Percentiles rank a stretch among this genome's conserved stretches.
Conservation (phyloP, 202 grass and related monocot species). For the Bolboschoenoplectus hybrid region DNA sequence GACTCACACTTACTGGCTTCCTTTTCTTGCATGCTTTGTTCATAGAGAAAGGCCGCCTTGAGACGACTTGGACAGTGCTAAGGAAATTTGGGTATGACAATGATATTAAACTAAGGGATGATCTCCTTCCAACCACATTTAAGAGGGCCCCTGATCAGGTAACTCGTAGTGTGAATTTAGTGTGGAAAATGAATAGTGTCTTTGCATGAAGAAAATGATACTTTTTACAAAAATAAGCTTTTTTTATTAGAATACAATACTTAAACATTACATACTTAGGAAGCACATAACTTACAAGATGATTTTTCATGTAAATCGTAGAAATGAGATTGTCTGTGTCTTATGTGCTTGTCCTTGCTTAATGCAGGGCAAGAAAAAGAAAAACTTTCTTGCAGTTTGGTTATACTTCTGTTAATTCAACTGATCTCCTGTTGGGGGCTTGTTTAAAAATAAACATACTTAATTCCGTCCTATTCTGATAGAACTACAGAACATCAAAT, state of each 20-base stretch:
- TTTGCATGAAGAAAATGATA: not conserved
- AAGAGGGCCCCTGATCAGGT: slow-evolving; percentile 94
- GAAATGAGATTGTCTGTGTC: slow-evolving; percentile 4
- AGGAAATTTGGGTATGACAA: slow-evolving; percentile 99
- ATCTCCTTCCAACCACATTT: slow-evolving; percentile 70
- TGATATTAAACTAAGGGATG: slow-evolving; percentile 93
- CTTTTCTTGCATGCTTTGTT: slow-evolving; percentile 95
- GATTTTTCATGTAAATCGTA: not conserved
- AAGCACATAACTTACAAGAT: not conserved
- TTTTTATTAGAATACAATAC: not conserved
- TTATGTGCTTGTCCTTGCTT: not conserved
- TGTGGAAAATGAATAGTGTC: not conserved
- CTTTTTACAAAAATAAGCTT: not conserved
- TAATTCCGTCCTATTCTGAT: not conserved
- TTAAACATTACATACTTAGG: not conserved
- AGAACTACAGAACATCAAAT: not conserved
- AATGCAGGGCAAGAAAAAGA: not conserved
- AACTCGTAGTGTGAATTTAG: slow-evolving; percentile 30
- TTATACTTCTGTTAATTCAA: not conserved
- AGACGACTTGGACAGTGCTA: slow-evolving; percentile 96
- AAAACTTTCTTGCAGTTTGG: slow-evolving; percentile 13
- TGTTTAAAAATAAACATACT: not conserved
- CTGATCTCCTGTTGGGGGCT: not conserved
- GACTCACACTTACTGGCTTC: slow-evolving; percentile 91
- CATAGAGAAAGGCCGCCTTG: slow-evolving; percentile 93